Conservation (phyloP, 2,329 filamentous ascomycete species). For the Tolypocladium pustulatum region DNA sequence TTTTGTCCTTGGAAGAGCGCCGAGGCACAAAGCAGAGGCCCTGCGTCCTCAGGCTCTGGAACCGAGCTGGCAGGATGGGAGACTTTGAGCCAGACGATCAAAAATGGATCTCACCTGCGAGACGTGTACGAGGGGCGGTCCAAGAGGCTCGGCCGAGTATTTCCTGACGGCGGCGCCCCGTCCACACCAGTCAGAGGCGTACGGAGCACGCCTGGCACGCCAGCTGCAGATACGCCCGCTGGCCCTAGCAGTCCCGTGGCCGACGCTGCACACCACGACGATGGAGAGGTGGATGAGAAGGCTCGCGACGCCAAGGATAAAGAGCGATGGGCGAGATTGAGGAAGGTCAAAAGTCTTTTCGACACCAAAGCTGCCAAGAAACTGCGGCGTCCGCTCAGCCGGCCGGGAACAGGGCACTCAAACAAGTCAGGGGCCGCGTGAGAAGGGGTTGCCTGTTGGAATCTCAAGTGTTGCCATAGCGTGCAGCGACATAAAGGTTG, state of each 20-base stretch:
- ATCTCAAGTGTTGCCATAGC: not conserved
- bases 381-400: slow-evolving; percentile 28
- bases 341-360: slow-evolving; percentile 61
- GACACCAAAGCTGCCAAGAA: slow-evolving; percentile 53
- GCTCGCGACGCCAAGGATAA: slow-evolving; percentile 51
- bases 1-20: slow-evolving; percentile 75
- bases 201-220: slow-evolving; percentile 5
- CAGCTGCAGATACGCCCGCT: slow-evolving; percentile 7
- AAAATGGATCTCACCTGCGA: slow-evolving; percentile 47
- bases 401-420: slow-evolving; percentile 29
- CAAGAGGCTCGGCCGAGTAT: slow-evolving; percentile 10
- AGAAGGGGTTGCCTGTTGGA: not conserved
- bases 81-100: slow-evolving; percentile 40
- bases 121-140: slow-evolving; percentile 21
- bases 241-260: slow-evolving; percentile 2
- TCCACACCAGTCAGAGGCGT: not conserved
- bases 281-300: slow-evolving; percentile 28
- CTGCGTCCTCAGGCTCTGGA: slow-evolving; percentile 21
- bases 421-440: slow-evolving; percentile 4
- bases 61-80: slow-evolving; percentile 42
- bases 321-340: slow-evolving; percentile 61
- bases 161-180: not conserved
- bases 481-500: not conserved
- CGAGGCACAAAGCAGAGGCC: slow-evolving; percentile 40
- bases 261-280: slow-evolving; percentile 3